phyloP scores from a whole-genome alignment of 805 yeast species.

The Kazachstania bromeliacearum region DNA sequence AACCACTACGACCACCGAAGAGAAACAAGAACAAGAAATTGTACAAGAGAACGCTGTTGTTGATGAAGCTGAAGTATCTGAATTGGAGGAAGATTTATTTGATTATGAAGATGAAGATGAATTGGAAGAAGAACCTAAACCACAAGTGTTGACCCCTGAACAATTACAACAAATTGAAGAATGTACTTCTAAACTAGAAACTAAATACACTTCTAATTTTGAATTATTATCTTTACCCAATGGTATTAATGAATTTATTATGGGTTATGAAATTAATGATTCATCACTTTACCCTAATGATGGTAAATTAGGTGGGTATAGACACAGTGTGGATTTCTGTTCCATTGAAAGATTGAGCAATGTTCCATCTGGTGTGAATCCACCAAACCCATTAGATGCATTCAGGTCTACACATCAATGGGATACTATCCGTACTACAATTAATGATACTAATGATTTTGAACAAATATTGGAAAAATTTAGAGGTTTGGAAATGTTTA shows the following conservation, averaged over 20 bases:
- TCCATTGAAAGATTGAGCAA: constrained; percentile 17
- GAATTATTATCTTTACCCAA: constrained; percentile 22
- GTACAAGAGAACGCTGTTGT: constrained; percentile 2
- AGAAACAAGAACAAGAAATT: background rate
- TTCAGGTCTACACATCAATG: constrained; percentile 29
- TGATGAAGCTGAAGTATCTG: constrained; percentile 3
- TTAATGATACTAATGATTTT: constrained; percentile 7
- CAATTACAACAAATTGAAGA: constrained; percentile 8
- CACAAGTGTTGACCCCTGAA: constrained; percentile 10
- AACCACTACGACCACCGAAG: background rate
- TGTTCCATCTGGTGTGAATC: constrained; percentile 24
- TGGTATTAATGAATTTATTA: constrained; percentile 29
- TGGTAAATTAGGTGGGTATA: constrained; percentile 23
- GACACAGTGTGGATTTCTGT: constrained; percentile 24
- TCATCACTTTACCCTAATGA: constrained; percentile 15
- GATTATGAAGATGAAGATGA: constrained; percentile 20
- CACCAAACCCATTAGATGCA: constrained; percentile 30
- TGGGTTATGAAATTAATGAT: constrained; percentile 21
- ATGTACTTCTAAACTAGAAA: constrained; percentile 8
- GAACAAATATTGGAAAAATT: constrained; percentile 20
- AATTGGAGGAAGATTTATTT: constrained; percentile 17
- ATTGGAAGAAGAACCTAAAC: constrained; percentile 8
- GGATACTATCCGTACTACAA: constrained; percentile 23
- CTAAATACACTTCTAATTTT: constrained; percentile 11
- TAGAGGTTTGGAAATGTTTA: constrained; percentile 26